Percentiles rank a stretch among this genome's conserved stretches.
Evolutionary conservation across 768 basidiomycete species (phyloP).

Genomic region (Dioszegia aurantiaca): DNA sequence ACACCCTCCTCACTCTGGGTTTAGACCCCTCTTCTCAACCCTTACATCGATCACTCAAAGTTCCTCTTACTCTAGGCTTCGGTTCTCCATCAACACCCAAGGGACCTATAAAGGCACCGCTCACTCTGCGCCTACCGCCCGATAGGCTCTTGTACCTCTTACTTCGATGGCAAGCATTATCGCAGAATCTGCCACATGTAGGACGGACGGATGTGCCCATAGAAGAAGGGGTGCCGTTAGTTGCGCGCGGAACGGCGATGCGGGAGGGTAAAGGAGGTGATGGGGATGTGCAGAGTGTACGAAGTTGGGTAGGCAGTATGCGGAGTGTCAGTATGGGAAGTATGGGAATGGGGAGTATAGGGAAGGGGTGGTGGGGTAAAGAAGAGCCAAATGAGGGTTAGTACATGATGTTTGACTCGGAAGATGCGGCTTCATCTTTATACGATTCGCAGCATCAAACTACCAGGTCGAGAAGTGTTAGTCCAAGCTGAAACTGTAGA

Average conservation of each 20-base stretch:
- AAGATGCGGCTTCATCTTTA: no score
- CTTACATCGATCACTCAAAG: constrained; percentile 39
- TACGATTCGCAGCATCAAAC: not conserved
- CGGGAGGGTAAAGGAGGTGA: constrained; percentile 20
- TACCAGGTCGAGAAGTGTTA: no score
- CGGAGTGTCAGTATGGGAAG: constrained; percentile 46
- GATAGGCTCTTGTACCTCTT: constrained; percentile 49
- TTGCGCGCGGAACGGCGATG: constrained; percentile 36
- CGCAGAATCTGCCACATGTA: constrained; percentile 41
- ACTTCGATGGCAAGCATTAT: constrained; percentile 40
- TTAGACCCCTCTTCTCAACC: constrained; percentile 47
- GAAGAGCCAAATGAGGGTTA: constrained; percentile 46
- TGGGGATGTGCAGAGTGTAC: constrained; percentile 49
- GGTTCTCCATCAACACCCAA: constrained; percentile 28
- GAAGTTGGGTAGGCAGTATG: constrained; percentile 52
- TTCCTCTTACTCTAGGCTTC: constrained; percentile 45
- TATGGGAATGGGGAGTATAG: constrained; percentile 13
- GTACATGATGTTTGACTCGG: constrained; percentile 1
- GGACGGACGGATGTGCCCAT: constrained; percentile 49
- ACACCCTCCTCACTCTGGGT: constrained; percentile 49
- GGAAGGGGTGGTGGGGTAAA: constrained; percentile 42
- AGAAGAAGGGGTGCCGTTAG: constrained; percentile 35
- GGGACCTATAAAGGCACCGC: constrained; percentile 33
- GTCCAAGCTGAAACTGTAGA: constrained; percentile 20
- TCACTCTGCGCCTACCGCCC: constrained; percentile 47